Evolutionary conservation across 768 basidiomycete genomes (phyloP).

Genomic region (Rhodocollybia butyracea): DNA sequence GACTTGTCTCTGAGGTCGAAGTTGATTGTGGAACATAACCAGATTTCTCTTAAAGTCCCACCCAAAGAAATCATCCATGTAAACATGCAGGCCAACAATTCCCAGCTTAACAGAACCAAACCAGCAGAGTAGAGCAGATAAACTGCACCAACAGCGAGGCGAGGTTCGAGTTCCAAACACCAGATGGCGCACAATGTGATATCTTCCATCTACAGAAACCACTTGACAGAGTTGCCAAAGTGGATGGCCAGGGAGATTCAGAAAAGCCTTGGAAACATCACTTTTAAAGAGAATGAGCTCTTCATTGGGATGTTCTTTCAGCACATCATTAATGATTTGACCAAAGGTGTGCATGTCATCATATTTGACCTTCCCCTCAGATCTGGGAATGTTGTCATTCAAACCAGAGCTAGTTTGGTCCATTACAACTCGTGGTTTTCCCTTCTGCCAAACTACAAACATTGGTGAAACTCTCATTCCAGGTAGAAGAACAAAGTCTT

Average conservation of each 20-base stretch:
- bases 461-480: constrained; percentile 26
- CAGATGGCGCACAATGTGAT: constrained; percentile 23
- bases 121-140: constrained; percentile 26
- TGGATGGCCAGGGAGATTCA: constrained; percentile 27
- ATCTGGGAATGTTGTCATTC: constrained; percentile 15
- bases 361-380: constrained; percentile 19
- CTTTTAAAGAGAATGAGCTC: constrained; percentile 21
- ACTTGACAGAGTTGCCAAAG: constrained; percentile 32
- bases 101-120: constrained; percentile 16
- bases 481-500: constrained; percentile 17
- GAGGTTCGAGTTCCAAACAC: constrained; percentile 25
- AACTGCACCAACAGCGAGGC: constrained; percentile 22
- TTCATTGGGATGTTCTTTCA: background rate
- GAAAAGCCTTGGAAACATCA: constrained; percentile 27
- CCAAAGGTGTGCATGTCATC: constrained; percentile 21
- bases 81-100: constrained; percentile 21
- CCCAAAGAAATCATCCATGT: constrained; percentile 27
- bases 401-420: constrained; percentile 23
- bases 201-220: constrained; percentile 19
- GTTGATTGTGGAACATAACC: constrained; percentile 17
- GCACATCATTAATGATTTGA: constrained; percentile 10
- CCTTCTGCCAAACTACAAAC: constrained; percentile 23
- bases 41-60: constrained; percentile 22
- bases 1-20: constrained; percentile 19
- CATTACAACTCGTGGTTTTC: constrained; percentile 22